These are phyloP conservation scores for Actinomortierella ambigua DNA, from an alignment of 371 early-diverging fungal genomes.

Conservation along the genomic window DNA sequence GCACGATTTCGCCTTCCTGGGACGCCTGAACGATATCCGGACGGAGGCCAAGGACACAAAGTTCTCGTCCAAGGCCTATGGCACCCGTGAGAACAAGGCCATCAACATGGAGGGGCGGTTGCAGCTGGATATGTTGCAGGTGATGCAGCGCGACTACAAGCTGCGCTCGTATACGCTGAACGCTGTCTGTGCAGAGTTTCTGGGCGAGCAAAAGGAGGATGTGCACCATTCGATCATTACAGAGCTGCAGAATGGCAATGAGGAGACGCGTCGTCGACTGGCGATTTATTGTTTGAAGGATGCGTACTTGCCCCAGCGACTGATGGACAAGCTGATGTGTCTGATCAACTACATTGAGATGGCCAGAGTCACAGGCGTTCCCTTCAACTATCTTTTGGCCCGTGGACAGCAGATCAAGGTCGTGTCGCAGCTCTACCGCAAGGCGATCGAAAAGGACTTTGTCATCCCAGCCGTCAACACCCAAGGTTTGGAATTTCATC, in stretches of 20 bases:
- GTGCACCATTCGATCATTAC: constrained; percentile 99
- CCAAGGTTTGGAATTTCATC: constrained; percentile 61
- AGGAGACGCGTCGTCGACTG: constrained; percentile 96
- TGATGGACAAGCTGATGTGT: constrained; percentile 98
- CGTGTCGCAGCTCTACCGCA: constrained; percentile 95
- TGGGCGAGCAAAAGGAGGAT: constrained; percentile 99
- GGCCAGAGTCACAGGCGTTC: constrained; percentile 98
- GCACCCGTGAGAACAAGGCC: constrained; percentile 88
- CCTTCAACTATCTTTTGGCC: constrained; percentile 94
- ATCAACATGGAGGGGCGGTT: constrained; percentile 95
- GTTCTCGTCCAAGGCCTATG: constrained; percentile 94
- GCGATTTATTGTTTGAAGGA: constrained; percentile 99
- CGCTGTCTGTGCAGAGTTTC: constrained; percentile 96
- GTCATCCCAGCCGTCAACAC: constrained; percentile 92
- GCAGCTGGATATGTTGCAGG: constrained; percentile 95
- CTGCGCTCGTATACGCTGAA: constrained; percentile 98
- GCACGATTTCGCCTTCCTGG: constrained; percentile 82
- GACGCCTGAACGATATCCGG: constrained; percentile 71
- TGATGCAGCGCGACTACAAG: constrained; percentile 98
- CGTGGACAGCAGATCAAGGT: constrained; percentile 99
- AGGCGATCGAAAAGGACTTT: constrained; percentile 83
- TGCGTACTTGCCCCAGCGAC: constrained; percentile 95
- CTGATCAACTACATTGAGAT: constrained; percentile 99
- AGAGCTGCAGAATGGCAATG: constrained; percentile 94
- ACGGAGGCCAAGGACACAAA: constrained; percentile 84